phyloP scores from a whole-genome alignment of 2,329 filamentous ascomycete species.

The Penicillium fuscoglaucum region DNA sequence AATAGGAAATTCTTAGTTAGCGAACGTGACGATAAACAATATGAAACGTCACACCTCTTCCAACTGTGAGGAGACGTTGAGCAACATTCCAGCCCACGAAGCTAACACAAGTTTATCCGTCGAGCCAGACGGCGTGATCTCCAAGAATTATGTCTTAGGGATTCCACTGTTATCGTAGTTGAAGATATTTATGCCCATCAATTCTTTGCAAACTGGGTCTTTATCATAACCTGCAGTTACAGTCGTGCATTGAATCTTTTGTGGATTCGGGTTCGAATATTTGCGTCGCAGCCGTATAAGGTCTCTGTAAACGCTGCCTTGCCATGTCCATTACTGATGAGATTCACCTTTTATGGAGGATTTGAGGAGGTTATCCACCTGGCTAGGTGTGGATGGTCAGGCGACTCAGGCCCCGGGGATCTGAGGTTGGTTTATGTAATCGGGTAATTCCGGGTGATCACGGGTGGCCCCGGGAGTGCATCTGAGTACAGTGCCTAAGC shows the following conservation, averaged over 20 bases:
- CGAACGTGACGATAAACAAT: background rate
- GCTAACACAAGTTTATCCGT: background rate
- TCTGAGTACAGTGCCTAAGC: too few relatives aligned
- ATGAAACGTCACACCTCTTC: background rate
- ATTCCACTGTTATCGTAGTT: background rate
- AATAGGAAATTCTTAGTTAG: background rate
- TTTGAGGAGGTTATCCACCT: background rate
- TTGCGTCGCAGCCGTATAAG: too few relatives aligned
- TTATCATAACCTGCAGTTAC: background rate
- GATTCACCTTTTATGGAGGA: background rate
- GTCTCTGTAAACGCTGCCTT: background rate
- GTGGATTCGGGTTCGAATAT: background rate
- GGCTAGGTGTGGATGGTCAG: background rate
- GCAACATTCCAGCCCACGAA: constrained; percentile 5
- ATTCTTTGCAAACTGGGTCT: background rate
- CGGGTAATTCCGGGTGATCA: background rate
- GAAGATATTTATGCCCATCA: background rate
- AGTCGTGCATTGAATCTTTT: background rate
- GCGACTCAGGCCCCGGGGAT: too few relatives aligned
- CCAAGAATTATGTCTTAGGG: background rate
- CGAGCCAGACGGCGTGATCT: background rate
- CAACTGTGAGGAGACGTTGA: background rate
- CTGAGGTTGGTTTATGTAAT: background rate
- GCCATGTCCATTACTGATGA: background rate
- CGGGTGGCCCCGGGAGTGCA: background rate